Evolutionary conservation across 2,329 filamentous ascomycete genomes (phyloP).

Genomic region (Ophiostoma triangulosporum): DNA sequence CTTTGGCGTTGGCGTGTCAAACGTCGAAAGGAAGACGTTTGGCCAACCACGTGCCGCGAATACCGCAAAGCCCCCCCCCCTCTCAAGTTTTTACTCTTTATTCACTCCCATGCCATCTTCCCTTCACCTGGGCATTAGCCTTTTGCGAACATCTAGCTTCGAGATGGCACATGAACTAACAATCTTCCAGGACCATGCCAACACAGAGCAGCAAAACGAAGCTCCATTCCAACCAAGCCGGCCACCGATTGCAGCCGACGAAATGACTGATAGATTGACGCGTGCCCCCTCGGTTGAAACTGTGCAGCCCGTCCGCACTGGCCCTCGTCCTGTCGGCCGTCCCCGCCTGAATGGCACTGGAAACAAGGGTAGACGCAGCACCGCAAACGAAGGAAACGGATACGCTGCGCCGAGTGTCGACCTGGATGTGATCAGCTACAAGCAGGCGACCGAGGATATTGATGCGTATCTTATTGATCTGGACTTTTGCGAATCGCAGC

Average conservation of each 20-base stretch:
- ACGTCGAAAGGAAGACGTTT: too few relatives aligned
- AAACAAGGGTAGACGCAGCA: background rate
- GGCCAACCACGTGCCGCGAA: too few relatives aligned
- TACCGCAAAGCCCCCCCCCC: too few relatives aligned
- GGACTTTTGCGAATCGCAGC: conserved; percentile 26
- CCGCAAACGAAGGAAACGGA: background rate
- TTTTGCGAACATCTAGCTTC: background rate
- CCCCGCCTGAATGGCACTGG: background rate
- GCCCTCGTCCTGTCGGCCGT: background rate
- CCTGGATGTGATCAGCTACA: conserved; percentile 20
- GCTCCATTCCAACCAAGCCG: background rate
- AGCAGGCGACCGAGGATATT: conserved; percentile 30
- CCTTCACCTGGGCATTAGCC: background rate
- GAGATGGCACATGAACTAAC: background rate
- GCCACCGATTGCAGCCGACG: background rate
- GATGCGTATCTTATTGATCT: conserved; percentile 28
- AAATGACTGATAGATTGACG: background rate
- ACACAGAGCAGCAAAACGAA: background rate
- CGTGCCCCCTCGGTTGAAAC: background rate
- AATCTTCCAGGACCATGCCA: background rate
- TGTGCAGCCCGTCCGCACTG: background rate
- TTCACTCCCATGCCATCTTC: too few relatives aligned
- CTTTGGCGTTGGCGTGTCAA: too few relatives aligned
- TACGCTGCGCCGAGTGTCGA: conserved; percentile 12
- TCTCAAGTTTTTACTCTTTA: too few relatives aligned